Conservation (phyloP, 345 rosid species). For the Abelmoschus esculentus region DNA sequence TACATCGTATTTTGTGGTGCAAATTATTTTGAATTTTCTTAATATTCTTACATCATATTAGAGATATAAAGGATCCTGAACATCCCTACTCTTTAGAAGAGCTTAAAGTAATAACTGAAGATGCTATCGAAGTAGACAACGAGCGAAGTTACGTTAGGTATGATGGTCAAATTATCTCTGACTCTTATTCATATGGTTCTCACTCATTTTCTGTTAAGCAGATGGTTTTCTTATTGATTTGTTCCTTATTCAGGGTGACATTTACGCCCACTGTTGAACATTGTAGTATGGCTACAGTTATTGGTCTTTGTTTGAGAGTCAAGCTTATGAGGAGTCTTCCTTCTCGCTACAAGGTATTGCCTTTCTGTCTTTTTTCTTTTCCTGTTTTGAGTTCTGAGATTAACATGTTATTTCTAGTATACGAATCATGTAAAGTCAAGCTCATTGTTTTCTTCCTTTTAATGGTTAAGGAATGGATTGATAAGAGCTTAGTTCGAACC, state of each 20-base stretch:
- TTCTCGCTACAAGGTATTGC: constrained; percentile 74
- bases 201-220: not conserved
- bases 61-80: constrained; percentile 96
- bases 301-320: constrained; percentile 85
- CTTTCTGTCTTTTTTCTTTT: too few species aligned
- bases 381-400: not conserved
- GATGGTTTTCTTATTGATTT: not conserved
- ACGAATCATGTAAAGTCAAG: not conserved
- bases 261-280: constrained; percentile 93
- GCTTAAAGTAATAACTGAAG: constrained; percentile 87
- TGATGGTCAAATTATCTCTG: not conserved
- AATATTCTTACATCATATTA: constrained; percentile 57
- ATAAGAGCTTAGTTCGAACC: not conserved
- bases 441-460: not conserved
- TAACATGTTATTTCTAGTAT: not conserved
- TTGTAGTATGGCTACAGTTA: constrained; percentile 86
- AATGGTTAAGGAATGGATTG: not conserved
- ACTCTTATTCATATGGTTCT: not conserved
- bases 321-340: constrained; percentile 91
- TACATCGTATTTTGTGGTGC: not conserved
- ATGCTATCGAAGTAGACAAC: constrained; percentile 80
- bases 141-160: constrained; percentile 61
- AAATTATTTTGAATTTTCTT: constrained; percentile 18
- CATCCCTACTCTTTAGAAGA: constrained; percentile 91
- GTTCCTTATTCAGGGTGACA: constrained; percentile 52